Evolutionary conservation across 129 eudicot genomes (phyloP), one percentile per base, ranked within the genome.

Genomic region (Dittrichia graveolens): DNA sequence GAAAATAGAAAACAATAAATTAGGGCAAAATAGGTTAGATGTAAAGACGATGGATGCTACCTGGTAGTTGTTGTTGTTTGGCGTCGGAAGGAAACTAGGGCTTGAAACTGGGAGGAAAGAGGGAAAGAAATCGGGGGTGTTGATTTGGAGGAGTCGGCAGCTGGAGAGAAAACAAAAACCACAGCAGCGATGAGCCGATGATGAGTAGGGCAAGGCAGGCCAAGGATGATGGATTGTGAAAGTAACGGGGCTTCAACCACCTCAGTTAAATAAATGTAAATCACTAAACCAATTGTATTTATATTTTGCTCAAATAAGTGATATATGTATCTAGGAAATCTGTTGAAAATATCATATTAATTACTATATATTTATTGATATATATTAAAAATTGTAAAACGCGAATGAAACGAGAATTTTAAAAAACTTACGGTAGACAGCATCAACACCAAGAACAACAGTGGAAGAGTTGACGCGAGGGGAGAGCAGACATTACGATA

Each of bases 81-180:
- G 19, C 45, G 65, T 14, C 50, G 5, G 31, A 24, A 24, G 31
- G 7, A 73, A 75, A 64, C 54, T 31, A 65, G 74, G 73, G 79
- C 56, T 44, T 66, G 74, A 75, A 75, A 73, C 35, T 59, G 48
- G 40, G 60, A 45, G 10, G 46, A 11, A 14, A 6, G 47, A 47
- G 5, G 15, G 48, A 7, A n/a, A 66, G 67, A 31, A 75, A 75
- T 35, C 7, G 48, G 38, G 47, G 31, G 31, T 24, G 24, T 65
- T 61, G 24, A 54, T 55, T 75, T 66, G 56, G 67, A 56, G 56
- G 67, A 56, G 74, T 75, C 65, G 72, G 72, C 55, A 50, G 64
- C 45, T 59, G 12, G 18, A 60, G 49, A 44, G 58, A 37, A 58
- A 24, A 47, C 31, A 37, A 58, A 58, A 47, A 42, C 46, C 64